Base-by-base conservation (phyloP, 495 filamentous ascomycete species). In the Podospora anserina region DNA sequence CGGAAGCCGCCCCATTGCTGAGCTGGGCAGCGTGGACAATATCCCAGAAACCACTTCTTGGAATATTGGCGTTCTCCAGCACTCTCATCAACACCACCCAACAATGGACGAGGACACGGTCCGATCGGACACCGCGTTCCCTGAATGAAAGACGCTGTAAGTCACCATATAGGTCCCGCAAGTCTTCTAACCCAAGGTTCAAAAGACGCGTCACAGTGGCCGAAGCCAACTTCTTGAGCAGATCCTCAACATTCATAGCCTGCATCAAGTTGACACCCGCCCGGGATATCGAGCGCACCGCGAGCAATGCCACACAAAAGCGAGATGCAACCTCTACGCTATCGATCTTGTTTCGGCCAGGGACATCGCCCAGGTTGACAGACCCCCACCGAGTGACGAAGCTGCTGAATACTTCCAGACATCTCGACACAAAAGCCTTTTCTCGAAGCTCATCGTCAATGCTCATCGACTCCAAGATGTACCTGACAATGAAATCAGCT, bases 21-120 rank as follows among this genome's bases (percentile, higher is more conserved):
- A 77, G 66, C 68, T 89, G 78, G 63, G 81, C 77, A 7, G 78
- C 70, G 65, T 88, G 86, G 2, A 86, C 70, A 18, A 88, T 76
- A 72, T 82, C 83, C 87, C 84, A 94, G 69, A 88, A 93, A 4
- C 74, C 76, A 19, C 72, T 70, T 32, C 79, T 78, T 15, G 80
- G 81, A 34, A 84, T 81, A 18, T 72, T 67, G 44, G 79, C 82
- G 34, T 78, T 79, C 44, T 82, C 79, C 11, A 92, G 77, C 0
- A 89, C 77, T 61, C 91, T 85, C 60, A 88, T 86, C 6, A 87
- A 72, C 63, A 92, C 78, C 39, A 94, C 86, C 78, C 92, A 90
- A 53, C 86, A 84, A 68, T 93, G 87, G 28, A 88, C 81, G 2
- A 82, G 68, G 59, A 82, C 79, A 28, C 87, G 81, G 13, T 88